Evolutionary conservation across 2,329 filamentous ascomycete species (phyloP).

Genomic region (Cylindrodendrum hubeiense): DNA sequence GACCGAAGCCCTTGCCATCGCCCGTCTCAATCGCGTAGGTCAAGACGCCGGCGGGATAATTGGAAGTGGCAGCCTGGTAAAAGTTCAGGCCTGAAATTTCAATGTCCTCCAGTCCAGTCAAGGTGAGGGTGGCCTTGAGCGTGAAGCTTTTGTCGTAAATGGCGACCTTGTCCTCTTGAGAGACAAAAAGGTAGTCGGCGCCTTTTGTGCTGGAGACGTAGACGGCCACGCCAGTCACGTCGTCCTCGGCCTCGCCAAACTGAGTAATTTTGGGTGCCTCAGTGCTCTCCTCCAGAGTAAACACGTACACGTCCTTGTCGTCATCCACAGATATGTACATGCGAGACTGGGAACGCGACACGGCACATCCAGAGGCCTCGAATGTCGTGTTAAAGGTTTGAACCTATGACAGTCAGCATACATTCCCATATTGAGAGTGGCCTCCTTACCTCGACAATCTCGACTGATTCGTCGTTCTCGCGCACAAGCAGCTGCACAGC

Average conservation of each 20-base stretch:
- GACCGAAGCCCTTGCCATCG: conserved; percentile 53
- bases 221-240: conserved; percentile 56
- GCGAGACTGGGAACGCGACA: conserved; percentile 49
- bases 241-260: conserved; percentile 51
- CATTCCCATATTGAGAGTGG: not conserved
- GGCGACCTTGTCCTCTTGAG: conserved; percentile 51
- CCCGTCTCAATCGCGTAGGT: conserved; percentile 57
- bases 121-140: conserved; percentile 50
- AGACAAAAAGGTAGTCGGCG: conserved; percentile 58
- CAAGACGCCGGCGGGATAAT: conserved; percentile 54
- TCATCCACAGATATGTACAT: conserved; percentile 58
- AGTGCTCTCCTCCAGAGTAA: conserved; percentile 55
- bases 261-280: conserved; percentile 49
- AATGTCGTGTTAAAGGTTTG: conserved; percentile 57
- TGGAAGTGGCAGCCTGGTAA: conserved; percentile 51
- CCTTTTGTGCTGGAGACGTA: conserved; percentile 52
- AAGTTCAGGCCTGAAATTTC: conserved; percentile 57
- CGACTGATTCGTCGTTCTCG: conserved; percentile 39
- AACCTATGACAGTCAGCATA: conserved; percentile 44
- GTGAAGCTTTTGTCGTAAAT: conserved; percentile 54
- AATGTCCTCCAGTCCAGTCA: conserved; percentile 56
- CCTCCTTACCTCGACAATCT: conserved; percentile 52
- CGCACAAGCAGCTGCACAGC: conserved; percentile 55
- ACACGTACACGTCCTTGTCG: conserved; percentile 51
- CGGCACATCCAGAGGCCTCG: conserved; percentile 58